These are phyloP conservation scores for Thinopyrum elongatum DNA, from an alignment of 176 grass and related monocot species.

Conservation along the genomic window DNA sequence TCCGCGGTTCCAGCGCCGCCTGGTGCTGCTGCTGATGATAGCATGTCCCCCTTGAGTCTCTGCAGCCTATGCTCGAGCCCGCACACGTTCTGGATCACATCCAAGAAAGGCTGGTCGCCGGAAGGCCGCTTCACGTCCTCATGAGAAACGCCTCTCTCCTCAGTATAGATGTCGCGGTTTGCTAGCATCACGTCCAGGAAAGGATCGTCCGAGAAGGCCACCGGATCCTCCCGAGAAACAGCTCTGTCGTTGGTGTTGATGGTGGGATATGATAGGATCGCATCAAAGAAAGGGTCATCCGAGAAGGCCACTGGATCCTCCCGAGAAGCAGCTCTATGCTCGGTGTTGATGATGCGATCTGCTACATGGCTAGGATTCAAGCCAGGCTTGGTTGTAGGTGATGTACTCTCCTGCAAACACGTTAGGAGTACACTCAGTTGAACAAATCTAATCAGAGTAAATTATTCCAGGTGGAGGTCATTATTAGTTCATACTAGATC, in stretches of 20 bases:
- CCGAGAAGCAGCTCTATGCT: neutral
- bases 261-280: slow-evolving; percentile 7
- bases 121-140: neutral
- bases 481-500: neutral
- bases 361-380: neutral
- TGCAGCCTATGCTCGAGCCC: slow-evolving; percentile 60
- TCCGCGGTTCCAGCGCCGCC: neutral
- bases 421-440: neutral
- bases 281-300: slow-evolving; percentile 45
- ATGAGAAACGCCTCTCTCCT: neutral
- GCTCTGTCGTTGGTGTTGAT: neutral
- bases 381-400: slow-evolving; percentile 24
- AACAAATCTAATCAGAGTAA: neutral
- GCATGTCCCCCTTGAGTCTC: slow-evolving; percentile 57
- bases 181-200: slow-evolving; percentile 14
- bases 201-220: neutral
- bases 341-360: slow-evolving; percentile 2
- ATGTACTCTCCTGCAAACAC: slow-evolving; percentile 48
- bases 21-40: slow-evolving; percentile 1
- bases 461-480: neutral
- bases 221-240: neutral
- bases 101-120: slow-evolving; percentile 44
- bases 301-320: neutral
- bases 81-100: slow-evolving; percentile 57
- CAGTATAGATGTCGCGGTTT: slow-evolving; percentile 1